Evolutionary conservation across 176 grass and related monocot genomes (phyloP).

Genomic region (Oryza glumipatula): DNA sequence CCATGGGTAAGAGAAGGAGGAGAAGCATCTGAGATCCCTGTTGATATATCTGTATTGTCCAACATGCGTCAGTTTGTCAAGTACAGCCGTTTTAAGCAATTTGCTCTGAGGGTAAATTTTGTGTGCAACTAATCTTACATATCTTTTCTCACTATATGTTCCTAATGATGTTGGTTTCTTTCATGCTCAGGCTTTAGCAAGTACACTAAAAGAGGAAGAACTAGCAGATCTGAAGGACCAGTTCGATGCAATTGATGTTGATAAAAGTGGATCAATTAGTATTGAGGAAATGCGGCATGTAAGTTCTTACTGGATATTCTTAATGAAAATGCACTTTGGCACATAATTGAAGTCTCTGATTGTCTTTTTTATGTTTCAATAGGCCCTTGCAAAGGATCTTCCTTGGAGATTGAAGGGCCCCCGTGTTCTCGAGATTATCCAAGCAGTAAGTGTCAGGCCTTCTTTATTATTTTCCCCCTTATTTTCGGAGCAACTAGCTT

Average conservation of each 20-base stretch:
- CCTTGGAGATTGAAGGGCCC: constrained; percentile 94
- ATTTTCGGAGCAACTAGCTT: constrained; percentile 16
- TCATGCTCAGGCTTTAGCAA: constrained; percentile 78
- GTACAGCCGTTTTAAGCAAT: constrained; percentile 98
- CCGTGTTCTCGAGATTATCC: constrained; percentile 88
- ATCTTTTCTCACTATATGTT: constrained; percentile 13
- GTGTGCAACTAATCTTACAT: background rate
- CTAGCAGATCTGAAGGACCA: constrained; percentile 87
- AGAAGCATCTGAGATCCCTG: constrained; percentile 88
- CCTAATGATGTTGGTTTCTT: constrained; percentile 43
- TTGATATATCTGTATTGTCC: constrained; percentile 92
- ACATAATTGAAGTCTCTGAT: constrained; percentile 25
- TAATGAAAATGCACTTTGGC: background rate
- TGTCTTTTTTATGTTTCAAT: constrained; percentile 28
- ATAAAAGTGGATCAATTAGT: constrained; percentile 98
- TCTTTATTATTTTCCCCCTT: background rate
- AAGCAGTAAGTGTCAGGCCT: constrained; percentile 65
- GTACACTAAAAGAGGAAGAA: constrained; percentile 87
- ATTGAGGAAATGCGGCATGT: constrained; percentile 98
- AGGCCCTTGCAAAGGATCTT: constrained; percentile 98
- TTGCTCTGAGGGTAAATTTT: constrained; percentile 84
- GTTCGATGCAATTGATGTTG: constrained; percentile 95
- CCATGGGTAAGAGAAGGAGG: constrained; percentile 99
- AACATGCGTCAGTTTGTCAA: constrained; percentile 99
- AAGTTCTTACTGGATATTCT: constrained; percentile 29